These are phyloP conservation scores for Beauveria rudraprayagi DNA, from an alignment of 2,329 filamentous ascomycete species.

Conservation along the genomic window DNA sequence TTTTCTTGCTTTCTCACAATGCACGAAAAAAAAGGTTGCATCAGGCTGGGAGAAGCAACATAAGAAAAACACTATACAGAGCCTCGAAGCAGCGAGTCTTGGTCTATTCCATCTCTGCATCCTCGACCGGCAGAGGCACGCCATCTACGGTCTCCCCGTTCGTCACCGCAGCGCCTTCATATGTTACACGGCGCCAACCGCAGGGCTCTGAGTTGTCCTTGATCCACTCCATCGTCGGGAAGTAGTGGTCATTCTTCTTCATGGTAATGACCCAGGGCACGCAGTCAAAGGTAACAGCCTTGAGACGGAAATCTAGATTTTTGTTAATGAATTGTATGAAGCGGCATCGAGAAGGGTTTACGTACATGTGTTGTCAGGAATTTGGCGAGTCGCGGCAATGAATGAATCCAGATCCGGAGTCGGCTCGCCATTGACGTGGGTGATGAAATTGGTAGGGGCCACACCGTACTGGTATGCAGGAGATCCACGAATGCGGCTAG, in stretches of 20 bases:
- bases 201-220: conserved; percentile 52
- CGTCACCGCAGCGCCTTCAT: conserved; percentile 47
- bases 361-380: conserved; percentile 88
- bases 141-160: conserved; percentile 48
- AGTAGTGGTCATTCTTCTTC: conserved; percentile 99
- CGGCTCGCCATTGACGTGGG: conserved; percentile 81
- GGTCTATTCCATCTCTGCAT: conserved; percentile 34
- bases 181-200: conserved; percentile 56
- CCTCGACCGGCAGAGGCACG: conserved; percentile 33
- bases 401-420: conserved; percentile 80
- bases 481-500: conserved; percentile 72
- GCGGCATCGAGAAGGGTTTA: conserved; percentile 6
- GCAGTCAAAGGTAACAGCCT: conserved; percentile 97
- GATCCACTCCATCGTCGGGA: conserved; percentile 63
- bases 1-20: not conserved
- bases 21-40: not conserved
- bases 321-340: not conserved
- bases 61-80: conserved; percentile 3
- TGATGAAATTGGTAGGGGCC: conserved; percentile 94
- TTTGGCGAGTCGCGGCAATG: conserved; percentile 71
- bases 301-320: conserved; percentile 73
- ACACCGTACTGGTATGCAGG: conserved; percentile 86
- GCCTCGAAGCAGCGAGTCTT: not conserved
- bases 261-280: conserved; percentile 99
- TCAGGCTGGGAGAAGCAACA: not conserved